Conservation (phyloP, 805 yeast genomes). For the Candida oleophila region DNA sequence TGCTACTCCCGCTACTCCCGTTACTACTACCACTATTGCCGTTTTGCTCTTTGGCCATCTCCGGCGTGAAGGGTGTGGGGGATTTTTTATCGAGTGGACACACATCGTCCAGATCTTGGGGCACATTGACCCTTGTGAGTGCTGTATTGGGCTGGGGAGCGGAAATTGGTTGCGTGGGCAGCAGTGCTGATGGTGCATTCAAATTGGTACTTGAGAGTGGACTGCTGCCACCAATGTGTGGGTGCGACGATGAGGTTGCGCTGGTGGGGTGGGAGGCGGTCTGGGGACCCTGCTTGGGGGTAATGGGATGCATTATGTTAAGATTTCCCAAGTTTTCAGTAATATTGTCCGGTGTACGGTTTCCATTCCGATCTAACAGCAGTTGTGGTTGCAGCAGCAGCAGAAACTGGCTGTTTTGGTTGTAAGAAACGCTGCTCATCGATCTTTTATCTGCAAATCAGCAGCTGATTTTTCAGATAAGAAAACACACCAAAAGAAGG, state of each 20-base stretch:
- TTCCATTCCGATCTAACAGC: background rate
- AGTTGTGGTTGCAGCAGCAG: background rate
- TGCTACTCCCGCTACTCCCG: too few relatives aligned
- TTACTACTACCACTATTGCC: too few relatives aligned
- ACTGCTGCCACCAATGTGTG: background rate
- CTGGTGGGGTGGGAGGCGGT: too few relatives aligned
- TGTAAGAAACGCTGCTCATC: background rate
- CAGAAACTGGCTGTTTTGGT: background rate
- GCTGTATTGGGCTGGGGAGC: background rate
- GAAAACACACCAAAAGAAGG: background rate
- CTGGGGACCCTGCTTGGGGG: background rate
- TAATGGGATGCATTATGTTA: background rate
- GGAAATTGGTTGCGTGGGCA: background rate
- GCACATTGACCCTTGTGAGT: background rate
- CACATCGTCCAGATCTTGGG: background rate
- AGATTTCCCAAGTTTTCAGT: background rate
- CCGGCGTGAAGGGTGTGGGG: background rate
- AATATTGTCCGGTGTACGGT: background rate
- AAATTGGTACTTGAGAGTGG: background rate
- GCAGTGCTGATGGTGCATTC: background rate
- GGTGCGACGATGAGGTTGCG: too few relatives aligned
- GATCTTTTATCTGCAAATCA: background rate
- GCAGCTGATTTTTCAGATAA: background rate
- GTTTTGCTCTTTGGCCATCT: background rate
- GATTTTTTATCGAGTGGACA: slow-evolving; percentile 2